Evolutionary conservation across 1,284 basidiomycete genomes (phyloP).

Genomic region (Bondarzewia mesenterica): DNA sequence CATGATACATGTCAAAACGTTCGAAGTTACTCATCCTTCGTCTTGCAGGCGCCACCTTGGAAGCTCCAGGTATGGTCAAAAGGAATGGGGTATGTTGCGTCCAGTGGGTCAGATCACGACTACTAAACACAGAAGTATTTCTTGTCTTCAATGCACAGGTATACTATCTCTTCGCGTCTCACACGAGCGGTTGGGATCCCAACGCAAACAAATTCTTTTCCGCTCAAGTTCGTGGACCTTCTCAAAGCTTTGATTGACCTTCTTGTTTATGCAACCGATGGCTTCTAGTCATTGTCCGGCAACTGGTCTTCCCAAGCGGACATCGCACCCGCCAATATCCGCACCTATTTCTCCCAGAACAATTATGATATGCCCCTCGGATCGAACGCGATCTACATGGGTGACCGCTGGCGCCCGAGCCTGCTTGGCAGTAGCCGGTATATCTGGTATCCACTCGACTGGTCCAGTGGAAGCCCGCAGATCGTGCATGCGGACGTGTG

Average conservation of each 20-base stretch:
- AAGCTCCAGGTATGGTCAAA: constrained; percentile 56
- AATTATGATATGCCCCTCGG: constrained; percentile 45
- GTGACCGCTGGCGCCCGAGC: constrained; percentile 53
- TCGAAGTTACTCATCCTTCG: background rate
- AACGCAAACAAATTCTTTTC: constrained; percentile 58
- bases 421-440: constrained; percentile 51
- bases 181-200: constrained; percentile 52
- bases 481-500: constrained; percentile 52
- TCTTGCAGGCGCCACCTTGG: constrained; percentile 43
- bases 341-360: constrained; percentile 60
- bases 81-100: constrained; percentile 36
- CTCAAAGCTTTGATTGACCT: constrained; percentile 1
- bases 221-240: constrained; percentile 28
- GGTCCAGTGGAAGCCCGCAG: constrained; percentile 42
- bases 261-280: background rate
- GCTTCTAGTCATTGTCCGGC: constrained; percentile 40
- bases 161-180: constrained; percentile 55
- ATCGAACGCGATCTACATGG: constrained; percentile 51
- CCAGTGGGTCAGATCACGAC: background rate
- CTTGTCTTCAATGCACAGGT: too few relatives aligned
- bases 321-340: constrained; percentile 40
- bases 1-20: background rate
- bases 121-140: too few relatives aligned
- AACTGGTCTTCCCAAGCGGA: constrained; percentile 51
- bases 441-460: constrained; percentile 54